Evolutionary conservation across 1,284 basidiomycete species (phyloP).

Genomic region (Mycena citricolor): DNA sequence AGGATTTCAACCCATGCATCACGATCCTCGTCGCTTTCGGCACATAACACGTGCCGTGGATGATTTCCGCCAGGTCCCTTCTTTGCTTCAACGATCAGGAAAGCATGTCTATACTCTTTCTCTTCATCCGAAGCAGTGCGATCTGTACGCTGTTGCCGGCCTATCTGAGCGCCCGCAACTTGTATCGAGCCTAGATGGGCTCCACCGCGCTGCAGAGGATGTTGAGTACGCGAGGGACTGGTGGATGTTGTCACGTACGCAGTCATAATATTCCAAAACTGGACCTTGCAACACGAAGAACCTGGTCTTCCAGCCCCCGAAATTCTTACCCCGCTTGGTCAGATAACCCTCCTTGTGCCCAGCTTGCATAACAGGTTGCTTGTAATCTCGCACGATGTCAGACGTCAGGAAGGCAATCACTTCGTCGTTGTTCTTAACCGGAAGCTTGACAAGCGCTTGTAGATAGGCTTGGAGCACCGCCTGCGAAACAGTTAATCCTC

Average conservation of each 20-base stretch:
- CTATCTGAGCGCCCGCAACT: slow-evolving; percentile 87
- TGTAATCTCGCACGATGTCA: slow-evolving; percentile 76
- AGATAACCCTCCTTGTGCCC: slow-evolving; percentile 96
- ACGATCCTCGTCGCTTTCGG: slow-evolving; percentile 90
- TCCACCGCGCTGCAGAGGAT: slow-evolving; percentile 73
- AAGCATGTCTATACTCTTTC: slow-evolving; percentile 94
- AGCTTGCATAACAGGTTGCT: slow-evolving; percentile 72
- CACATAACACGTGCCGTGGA: slow-evolving; percentile 90
- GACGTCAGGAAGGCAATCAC: slow-evolving; percentile 91
- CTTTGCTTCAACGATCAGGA: slow-evolving; percentile 90
- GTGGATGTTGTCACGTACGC: slow-evolving; percentile 54
- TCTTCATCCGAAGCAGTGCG: slow-evolving; percentile 71
- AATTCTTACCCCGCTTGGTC: slow-evolving; percentile 95
- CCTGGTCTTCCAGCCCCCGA: slow-evolving; percentile 94
- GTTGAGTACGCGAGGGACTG: slow-evolving; percentile 14
- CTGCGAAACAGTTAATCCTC: slow-evolving; percentile 38
- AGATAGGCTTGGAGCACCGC: slow-evolving; percentile 85
- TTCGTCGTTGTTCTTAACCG: slow-evolving; percentile 87
- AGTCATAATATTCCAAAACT: slow-evolving; percentile 91
- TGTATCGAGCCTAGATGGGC: slow-evolving; percentile 86
- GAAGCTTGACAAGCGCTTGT: slow-evolving; percentile 80
- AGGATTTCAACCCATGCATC: slow-evolving; percentile 96
- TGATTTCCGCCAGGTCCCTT: slow-evolving; percentile 69
- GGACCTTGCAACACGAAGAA: slow-evolving; percentile 91
- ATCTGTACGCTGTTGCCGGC: slow-evolving; percentile 58